Base-by-base conservation (phyloP, 495 filamentous ascomycete genomes). In the Lepidopterella palustris region DNA sequence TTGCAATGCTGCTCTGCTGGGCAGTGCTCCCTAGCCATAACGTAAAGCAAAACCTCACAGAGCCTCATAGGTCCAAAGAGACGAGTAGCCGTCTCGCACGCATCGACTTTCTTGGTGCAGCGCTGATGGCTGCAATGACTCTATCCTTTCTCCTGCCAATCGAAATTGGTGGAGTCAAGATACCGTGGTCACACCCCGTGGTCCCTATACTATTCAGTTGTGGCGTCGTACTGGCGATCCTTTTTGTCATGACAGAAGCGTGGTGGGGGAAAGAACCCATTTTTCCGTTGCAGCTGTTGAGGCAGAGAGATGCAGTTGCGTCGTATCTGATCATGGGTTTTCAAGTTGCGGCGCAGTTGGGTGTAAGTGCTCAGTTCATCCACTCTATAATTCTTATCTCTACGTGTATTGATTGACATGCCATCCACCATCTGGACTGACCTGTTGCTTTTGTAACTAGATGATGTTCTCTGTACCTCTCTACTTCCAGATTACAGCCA, bases 401-500 rank as follows among this genome's bases (percentile, higher is more conserved):
- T n/a, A n/a, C n/a, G n/a, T n/a, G n/a, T 29, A 26, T n/a, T 18
- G 20, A 42, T 42, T 20, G 39, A 42, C 45, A 20, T 9, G 20
- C 11, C n/a, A 49, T 23, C 23, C 3, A 21, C 4, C 45, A 20
- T 49, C 9, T 23, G 11, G 15, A 23, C 45, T 25, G 5, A 32
- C 2, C 29, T 51, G 3, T 4, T 39, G 45, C 21, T 45, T 23
- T 9, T 9, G 6, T 27, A 9, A 15, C 3, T 28, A 66, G 77
- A 65, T 82, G 56, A 82, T 82, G 78, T 78, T 77, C 45, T 72
- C 74, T n/a, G 79, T 88, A 0, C 86, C 86, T 0, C 71, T 89
- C 0, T 89, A 88, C 67, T 88, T 88, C 64, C 83, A 86, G 60
- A 78, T 87, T n/a, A 85, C 83, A 0, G 62, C 73, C 3, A 67